These are phyloP conservation scores for Cordyceps fumosorosea DNA, from an alignment of 2,329 filamentous ascomycete genomes.

Conservation along the genomic window DNA sequence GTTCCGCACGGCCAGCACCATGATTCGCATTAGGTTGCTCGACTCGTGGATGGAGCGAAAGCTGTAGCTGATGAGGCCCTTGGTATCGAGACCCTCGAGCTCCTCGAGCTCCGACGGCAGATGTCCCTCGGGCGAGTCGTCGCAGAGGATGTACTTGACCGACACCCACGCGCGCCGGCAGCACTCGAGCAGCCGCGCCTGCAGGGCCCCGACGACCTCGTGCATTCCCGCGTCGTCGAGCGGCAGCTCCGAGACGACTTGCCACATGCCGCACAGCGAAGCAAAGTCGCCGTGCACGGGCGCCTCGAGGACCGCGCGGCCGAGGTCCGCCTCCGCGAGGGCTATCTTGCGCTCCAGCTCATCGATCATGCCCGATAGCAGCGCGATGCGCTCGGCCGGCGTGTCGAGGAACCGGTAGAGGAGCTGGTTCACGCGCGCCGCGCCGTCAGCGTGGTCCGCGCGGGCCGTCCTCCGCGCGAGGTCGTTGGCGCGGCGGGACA, in stretches of 20 bases:
- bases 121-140: conserved; percentile 91
- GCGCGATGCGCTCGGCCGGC: conserved; percentile 34
- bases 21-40: conserved; percentile 65
- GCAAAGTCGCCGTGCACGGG: conserved; percentile 67
- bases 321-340: conserved; percentile 58
- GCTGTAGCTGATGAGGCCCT: conserved; percentile 87
- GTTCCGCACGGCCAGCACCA: conserved; percentile 49
- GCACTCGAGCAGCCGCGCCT: conserved; percentile 50
- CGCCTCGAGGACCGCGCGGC: conserved; percentile 56
- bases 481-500: conserved; percentile 46
- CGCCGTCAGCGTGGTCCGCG: conserved; percentile 87
- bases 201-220: conserved; percentile 32
- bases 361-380: conserved; percentile 52
- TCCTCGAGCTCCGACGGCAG: conserved; percentile 70
- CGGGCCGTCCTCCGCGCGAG: conserved; percentile 66
- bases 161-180: conserved; percentile 69
- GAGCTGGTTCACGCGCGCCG: conserved; percentile 69
- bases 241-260: conserved; percentile 37
- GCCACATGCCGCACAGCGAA: conserved; percentile 53
- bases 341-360: conserved; percentile 59
- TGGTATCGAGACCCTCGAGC: conserved; percentile 66
- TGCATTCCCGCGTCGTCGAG: conserved; percentile 32
- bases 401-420: conserved; percentile 51
- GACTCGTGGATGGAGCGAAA: conserved; percentile 94
- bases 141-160: conserved; percentile 74